phyloP scores from a whole-genome alignment of 495 filamentous ascomycete species.

The Extremus antarcticus region DNA sequence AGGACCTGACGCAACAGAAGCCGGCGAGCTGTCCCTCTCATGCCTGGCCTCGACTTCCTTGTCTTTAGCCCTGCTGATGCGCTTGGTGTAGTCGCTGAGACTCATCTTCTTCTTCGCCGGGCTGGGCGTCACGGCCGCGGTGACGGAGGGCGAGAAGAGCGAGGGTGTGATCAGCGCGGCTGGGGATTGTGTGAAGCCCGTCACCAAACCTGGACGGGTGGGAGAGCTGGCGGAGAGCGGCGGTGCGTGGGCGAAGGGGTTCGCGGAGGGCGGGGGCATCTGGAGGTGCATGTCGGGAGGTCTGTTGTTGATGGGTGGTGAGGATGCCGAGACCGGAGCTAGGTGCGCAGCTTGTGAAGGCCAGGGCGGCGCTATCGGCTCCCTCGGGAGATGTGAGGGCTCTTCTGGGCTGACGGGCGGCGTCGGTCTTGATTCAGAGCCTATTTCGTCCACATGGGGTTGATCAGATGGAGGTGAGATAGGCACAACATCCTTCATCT shows the following conservation, averaged over 20 bases:
- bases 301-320: not conserved
- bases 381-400: not conserved
- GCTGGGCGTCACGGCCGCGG: conserved; percentile 40
- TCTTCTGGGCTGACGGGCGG: not conserved
- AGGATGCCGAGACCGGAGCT: not conserved
- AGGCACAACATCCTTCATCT: not conserved
- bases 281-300: conserved; percentile 11
- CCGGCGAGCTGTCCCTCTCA: conserved; percentile 16
- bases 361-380: conserved; percentile 10
- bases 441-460: not conserved
- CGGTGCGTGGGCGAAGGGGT: conserved; percentile 12
- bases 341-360: not conserved
- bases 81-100: conserved; percentile 57
- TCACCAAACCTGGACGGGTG: conserved; percentile 7
- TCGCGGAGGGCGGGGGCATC: conserved; percentile 14
- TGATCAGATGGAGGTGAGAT: not conserved
- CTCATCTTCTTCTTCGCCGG: conserved; percentile 63
- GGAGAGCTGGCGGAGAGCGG: no score
- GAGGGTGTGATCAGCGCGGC: conserved; percentile 32
- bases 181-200: conserved; percentile 22
- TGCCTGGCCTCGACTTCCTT: not conserved
- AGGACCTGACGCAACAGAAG: conserved; percentile 11
- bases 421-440: not conserved
- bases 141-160: conserved; percentile 35
- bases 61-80: conserved; percentile 18